These are phyloP conservation scores for Ogataea ramenticola DNA, from an alignment of 805 yeast genomes.

Conservation along the genomic window DNA sequence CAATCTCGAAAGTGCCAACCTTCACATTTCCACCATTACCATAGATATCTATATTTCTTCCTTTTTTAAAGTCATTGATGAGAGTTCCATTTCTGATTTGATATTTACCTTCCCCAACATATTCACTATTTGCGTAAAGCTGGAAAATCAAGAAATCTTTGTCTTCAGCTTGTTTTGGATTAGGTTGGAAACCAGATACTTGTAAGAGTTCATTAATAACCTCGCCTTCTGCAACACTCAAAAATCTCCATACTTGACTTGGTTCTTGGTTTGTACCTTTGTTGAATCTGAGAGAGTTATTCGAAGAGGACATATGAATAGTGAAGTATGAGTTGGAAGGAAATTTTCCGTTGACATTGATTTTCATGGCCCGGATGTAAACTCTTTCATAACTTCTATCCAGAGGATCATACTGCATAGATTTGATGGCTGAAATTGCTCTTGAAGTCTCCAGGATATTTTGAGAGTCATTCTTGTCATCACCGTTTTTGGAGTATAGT, in stretches of 20 bases:
- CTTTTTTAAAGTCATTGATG: constrained; percentile 32
- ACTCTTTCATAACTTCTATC: constrained; percentile 54
- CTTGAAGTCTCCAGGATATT: constrained; percentile 22
- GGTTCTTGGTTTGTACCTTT: constrained; percentile 59
- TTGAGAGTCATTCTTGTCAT: constrained; percentile 2
- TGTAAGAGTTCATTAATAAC: constrained; percentile 64
- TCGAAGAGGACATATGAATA: constrained; percentile 46
- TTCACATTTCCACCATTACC: constrained; percentile 30
- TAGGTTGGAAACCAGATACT: constrained; percentile 48
- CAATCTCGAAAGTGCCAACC: constrained; percentile 39
- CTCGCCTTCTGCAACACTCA: constrained; percentile 68
- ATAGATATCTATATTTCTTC: constrained; percentile 35
- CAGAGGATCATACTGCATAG: constrained; percentile 57
- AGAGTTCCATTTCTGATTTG: constrained; percentile 22
- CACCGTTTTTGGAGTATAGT: constrained; percentile 6
- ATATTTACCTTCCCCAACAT: constrained; percentile 52
- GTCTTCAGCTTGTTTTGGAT: constrained; percentile 30
- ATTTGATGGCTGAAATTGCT: constrained; percentile 59
- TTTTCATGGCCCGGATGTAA: constrained; percentile 51
- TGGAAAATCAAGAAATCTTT: constrained; percentile 50
- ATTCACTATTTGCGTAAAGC: constrained; percentile 56
- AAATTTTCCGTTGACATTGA: constrained; percentile 16
- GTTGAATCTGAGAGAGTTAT: constrained; percentile 46
- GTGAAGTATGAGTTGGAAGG: constrained; percentile 39
- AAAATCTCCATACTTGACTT: constrained; percentile 55